phyloP scores from a whole-genome alignment of 768 basidiomycete genomes.

The Boletus rex-veris region DNA sequence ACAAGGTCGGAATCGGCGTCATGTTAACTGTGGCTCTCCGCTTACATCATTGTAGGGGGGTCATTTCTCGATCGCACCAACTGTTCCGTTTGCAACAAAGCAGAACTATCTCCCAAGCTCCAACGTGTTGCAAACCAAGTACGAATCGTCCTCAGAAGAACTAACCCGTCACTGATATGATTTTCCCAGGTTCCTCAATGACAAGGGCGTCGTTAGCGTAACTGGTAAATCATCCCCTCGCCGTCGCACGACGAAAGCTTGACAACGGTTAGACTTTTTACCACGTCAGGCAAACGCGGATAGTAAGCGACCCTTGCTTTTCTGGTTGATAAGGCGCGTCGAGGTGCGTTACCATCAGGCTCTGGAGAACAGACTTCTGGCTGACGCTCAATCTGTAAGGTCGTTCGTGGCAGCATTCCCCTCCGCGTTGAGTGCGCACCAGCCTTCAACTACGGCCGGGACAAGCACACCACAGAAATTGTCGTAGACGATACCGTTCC shows the following conservation, averaged over 20 bases:
- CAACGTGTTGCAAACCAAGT: conserved; percentile 85
- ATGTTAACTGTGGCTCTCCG: background rate
- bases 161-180: background rate
- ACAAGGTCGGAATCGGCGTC: conserved; percentile 44
- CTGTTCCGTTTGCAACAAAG: conserved; percentile 64
- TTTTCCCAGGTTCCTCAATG: conserved; percentile 65
- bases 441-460: conserved; percentile 92
- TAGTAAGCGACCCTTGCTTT: conserved; percentile 60
- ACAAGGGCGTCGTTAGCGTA: conserved; percentile 79
- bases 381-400: conserved; percentile 34
- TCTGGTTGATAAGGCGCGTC: conserved; percentile 82
- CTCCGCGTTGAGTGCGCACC: conserved; percentile 89
- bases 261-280: conserved; percentile 58
- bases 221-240: conserved; percentile 49
- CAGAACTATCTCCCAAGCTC: conserved; percentile 83
- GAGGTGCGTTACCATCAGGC: conserved; percentile 42
- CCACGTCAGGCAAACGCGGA: conserved; percentile 52
- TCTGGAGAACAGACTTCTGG: background rate
- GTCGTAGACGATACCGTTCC: conserved; percentile 46
- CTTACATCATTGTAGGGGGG: conserved; percentile 55
- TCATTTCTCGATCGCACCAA: conserved; percentile 86
- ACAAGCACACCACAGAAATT: conserved; percentile 62
- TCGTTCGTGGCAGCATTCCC: conserved; percentile 79
- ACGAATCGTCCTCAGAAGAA: background rate
- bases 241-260: background rate